phyloP scores from a whole-genome alignment of 192 early-diverging fungal genomes.

The Dispira simplex region DNA sequence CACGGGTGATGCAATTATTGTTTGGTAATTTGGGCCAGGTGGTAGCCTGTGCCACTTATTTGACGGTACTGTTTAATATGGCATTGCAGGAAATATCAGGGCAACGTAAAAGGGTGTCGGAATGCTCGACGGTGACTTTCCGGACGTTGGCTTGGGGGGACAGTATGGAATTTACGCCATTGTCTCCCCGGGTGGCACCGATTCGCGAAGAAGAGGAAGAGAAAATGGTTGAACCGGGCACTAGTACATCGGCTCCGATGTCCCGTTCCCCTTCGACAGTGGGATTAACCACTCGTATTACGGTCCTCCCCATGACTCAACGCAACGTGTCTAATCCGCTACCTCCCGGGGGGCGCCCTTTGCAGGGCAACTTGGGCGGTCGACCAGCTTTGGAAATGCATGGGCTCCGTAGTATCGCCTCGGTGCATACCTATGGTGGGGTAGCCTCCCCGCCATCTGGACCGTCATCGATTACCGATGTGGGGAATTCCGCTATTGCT shows the following conservation, averaged over 20 bases:
- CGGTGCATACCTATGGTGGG: background rate
- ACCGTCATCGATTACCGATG: too few relatives aligned
- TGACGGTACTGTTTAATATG: slow-evolving; percentile 45
- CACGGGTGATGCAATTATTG: slow-evolving; percentile 46
- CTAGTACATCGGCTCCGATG: slow-evolving; percentile 9
- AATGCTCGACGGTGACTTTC: too few relatives aligned
- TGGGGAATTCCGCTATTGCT: too few relatives aligned
- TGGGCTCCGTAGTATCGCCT: background rate
- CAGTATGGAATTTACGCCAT: too few relatives aligned
- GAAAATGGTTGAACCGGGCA: too few relatives aligned
- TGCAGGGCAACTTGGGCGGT: slow-evolving; percentile 13
- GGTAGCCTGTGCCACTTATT: slow-evolving; percentile 42
- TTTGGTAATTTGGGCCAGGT: slow-evolving; percentile 71
- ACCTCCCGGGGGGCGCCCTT: slow-evolving; percentile 15
- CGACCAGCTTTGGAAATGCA: background rate
- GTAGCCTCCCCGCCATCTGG: too few relatives aligned
- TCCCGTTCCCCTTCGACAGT: slow-evolving; percentile 9
- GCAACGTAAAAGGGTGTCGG: too few relatives aligned
- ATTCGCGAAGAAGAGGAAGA: too few relatives aligned
- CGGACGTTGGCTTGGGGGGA: too few relatives aligned
- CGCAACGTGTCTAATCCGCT: slow-evolving; percentile 20
- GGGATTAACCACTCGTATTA: slow-evolving; percentile 16
- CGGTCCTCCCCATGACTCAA: slow-evolving; percentile 14
- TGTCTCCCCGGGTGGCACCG: too few relatives aligned
- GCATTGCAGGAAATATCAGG: slow-evolving; percentile 32